Conservation (phyloP, 2,329 filamentous ascomycete species). For the Apiospora aurea region DNA sequence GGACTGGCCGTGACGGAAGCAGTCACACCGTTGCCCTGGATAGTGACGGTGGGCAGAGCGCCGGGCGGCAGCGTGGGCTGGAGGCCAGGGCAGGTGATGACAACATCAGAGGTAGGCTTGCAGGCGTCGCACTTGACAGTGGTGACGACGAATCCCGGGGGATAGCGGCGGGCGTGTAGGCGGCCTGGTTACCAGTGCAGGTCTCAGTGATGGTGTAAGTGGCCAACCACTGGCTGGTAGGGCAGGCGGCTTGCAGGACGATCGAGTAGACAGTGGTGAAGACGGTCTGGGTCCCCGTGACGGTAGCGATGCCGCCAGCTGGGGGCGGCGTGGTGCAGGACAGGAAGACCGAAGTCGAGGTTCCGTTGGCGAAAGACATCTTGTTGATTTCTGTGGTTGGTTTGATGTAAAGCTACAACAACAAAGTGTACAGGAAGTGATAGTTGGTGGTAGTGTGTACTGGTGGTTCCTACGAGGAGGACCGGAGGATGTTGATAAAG, state of each 20-base stretch:
- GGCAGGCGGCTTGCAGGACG: conserved; percentile 46
- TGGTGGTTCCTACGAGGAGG: not conserved
- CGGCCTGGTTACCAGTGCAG: conserved; percentile 40
- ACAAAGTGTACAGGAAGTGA: conserved; percentile 9
- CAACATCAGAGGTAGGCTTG: conserved; percentile 38
- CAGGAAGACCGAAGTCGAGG: conserved; percentile 35
- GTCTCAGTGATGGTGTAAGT: conserved; percentile 50
- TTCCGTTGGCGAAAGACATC: conserved; percentile 37
- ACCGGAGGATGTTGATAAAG: conserved; percentile 11
- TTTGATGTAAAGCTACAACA: not conserved
- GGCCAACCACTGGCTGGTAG: conserved; percentile 47
- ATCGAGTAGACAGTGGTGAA: conserved; percentile 50
- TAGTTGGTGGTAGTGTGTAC: conserved; percentile 19
- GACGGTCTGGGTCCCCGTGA: conserved; percentile 33
- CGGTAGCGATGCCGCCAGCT: conserved; percentile 23
- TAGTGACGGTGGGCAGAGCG: conserved; percentile 33
- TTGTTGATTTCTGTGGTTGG: conserved; percentile 26
- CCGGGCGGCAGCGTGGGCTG: conserved; percentile 38
- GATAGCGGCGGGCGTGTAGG: conserved; percentile 40
- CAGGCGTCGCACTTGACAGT: conserved; percentile 46
- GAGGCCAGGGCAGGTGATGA: conserved; percentile 47
- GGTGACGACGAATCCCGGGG: conserved; percentile 48
- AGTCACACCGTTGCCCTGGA: conserved; percentile 47
- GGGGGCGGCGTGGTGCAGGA: conserved; percentile 38
- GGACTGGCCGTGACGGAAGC: conserved; percentile 30